phyloP scores from a whole-genome alignment of 177 flowering plant genomes.

The Telopea speciosissima region DNA sequence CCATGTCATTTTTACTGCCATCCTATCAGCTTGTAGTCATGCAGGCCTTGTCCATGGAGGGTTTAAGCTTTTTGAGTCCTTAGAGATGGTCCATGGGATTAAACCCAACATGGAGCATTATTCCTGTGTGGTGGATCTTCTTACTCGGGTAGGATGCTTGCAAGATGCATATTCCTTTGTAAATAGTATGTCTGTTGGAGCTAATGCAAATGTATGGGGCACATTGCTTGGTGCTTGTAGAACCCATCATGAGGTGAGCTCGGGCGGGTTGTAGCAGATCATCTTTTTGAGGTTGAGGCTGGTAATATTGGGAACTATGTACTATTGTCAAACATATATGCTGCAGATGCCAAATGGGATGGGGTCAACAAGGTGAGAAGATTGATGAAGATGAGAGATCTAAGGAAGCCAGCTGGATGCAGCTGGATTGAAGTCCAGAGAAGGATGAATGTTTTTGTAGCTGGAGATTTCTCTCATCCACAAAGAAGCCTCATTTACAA shows the following conservation, averaged over 20 bases:
- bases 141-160: constrained; percentile 59
- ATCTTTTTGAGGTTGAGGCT: constrained; percentile 46
- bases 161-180: constrained; percentile 61
- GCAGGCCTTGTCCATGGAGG: constrained; percentile 70
- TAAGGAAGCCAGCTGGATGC: constrained; percentile 76
- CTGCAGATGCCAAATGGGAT: constrained; percentile 80
- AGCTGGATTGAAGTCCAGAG: constrained; percentile 80
- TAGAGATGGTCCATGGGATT: constrained; percentile 41
- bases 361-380: constrained; percentile 60
- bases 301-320: constrained; percentile 62
- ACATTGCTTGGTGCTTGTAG: constrained; percentile 70
- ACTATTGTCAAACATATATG: constrained; percentile 67
- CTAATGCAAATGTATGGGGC: constrained; percentile 70
- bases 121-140: constrained; percentile 73
- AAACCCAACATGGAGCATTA: constrained; percentile 81
- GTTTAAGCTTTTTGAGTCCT: constrained; percentile 48
- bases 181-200: constrained; percentile 48
- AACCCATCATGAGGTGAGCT: constrained; percentile 52
- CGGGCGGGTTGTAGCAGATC: constrained; percentile 51
- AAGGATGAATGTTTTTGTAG: constrained; percentile 47
- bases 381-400: constrained; percentile 50
- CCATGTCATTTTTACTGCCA: constrained; percentile 52
- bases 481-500: constrained; percentile 34
- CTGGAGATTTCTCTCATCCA: constrained; percentile 67
- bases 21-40: constrained; percentile 79